These are phyloP conservation scores for Globisporangium barbulae DNA, from an alignment of 352 stramenopile genomes.

Conservation along the genomic window DNA sequence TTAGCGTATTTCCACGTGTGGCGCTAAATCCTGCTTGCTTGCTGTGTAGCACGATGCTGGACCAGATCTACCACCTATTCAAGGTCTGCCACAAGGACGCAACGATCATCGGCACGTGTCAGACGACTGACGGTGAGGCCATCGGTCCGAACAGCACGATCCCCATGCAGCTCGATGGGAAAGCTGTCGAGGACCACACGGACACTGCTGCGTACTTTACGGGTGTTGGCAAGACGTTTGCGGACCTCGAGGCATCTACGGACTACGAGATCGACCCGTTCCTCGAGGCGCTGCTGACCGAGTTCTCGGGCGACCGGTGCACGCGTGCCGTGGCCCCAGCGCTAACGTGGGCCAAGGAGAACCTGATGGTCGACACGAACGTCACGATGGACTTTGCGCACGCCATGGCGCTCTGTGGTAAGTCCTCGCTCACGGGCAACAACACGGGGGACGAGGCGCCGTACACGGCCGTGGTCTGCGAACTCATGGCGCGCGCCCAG, in stretches of 20 bases:
- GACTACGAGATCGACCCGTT: constrained; percentile 63
- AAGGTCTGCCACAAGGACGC: constrained; percentile 49
- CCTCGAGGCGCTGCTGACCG: constrained; percentile 49
- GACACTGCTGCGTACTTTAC: constrained; percentile 24
- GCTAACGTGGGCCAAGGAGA: constrained; percentile 37
- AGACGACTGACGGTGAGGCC: constrained; percentile 15
- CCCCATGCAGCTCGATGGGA: constrained; percentile 29
- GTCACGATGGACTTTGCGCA: constrained; percentile 45
- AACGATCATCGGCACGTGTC: constrained; percentile 29
- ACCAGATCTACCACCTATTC: constrained; percentile 63
- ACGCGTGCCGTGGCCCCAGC: constrained; percentile 23
- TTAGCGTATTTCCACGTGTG: not conserved
- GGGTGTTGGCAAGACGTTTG: constrained; percentile 23
- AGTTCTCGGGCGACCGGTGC: constrained; percentile 46
- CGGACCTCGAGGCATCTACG: constrained; percentile 32
- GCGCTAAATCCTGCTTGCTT: not conserved
- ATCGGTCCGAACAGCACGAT: constrained; percentile 22
- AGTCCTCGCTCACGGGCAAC: constrained; percentile 38
- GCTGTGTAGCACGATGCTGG: constrained; percentile 36
- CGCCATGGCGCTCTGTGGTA: constrained; percentile 47
- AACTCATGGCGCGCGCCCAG: constrained; percentile 59
- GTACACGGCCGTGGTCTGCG: constrained; percentile 59
- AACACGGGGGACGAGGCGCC: constrained; percentile 27
- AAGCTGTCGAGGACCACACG: constrained; percentile 20
- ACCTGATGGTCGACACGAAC: constrained; percentile 40